Evolutionary conservation across 1,284 basidiomycete species (phyloP), one percentile per base, ranked within the genome.

Genomic region (Moesziomyces aphidis): DNA sequence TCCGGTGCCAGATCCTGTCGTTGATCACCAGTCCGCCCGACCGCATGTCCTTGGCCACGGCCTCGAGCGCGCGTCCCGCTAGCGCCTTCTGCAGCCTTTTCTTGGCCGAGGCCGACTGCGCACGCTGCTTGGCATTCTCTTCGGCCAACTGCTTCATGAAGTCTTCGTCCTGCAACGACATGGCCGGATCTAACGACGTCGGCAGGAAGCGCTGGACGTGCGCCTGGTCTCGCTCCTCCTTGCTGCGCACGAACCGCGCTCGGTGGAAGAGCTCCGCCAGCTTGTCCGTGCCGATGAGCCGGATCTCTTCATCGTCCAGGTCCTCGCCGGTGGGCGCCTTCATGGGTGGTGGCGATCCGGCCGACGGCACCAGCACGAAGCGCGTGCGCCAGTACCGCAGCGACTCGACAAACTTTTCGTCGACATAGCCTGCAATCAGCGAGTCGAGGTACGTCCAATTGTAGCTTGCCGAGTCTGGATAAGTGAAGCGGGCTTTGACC

Each of bases 311-410:
- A 36, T 94, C 91, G 76, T 92, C 90, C 36, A 84, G 62, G 31
- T 71, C 64, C 57, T 83, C 85, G 39, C 83, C 81, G 49, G 80
- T 68, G 4, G 73, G 67, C 24, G 75, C 80, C 53, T 61, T 72
- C 80, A 74, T 85, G 52, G 65, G 77, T 60, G 94, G 88, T 65
- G 90, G 92, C 39, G 89, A 88, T 61, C 91, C 91, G 11, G 90
- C 88, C 0, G 92, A 91, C 0, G 96, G 96, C 50, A 98, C 93
- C 21, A 99, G 90, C 24, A 98, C 89, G 82, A 97, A 97, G n/a
- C 95, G 89, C 0, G 95, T 97, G 7, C 95, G 89, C 93, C 95
- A 98, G 82, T 96, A 97, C 19, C 74, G 71, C 51, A 77, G 65
- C 53, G 68, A 78, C 52, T 81, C 83, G 47, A 68, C 81, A 50